Evolutionary conservation across 768 basidiomycete species (phyloP), one percentile per base, ranked within the genome.

Genomic region (Baorangia bicolor): DNA sequence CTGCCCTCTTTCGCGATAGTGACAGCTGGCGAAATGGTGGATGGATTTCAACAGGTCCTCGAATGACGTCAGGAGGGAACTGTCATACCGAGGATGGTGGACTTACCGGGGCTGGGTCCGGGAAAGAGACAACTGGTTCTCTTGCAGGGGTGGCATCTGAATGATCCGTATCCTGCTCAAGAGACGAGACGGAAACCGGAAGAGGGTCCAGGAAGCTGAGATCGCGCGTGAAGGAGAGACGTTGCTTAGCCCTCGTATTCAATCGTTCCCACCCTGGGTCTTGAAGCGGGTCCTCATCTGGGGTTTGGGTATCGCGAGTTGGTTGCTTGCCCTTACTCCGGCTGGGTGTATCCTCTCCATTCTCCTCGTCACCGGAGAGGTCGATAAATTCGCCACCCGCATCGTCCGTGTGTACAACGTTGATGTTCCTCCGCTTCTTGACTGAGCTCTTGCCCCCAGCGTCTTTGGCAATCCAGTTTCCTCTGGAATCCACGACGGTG

Each of bases 401-500:
- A 6, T 67, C 71, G 5, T 68, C 63, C 33, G 63, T 59, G 21
- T 16, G 64, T 28, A 53, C 42, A 37, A 25, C 52, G 49, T 40
- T 53, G 45, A 49, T 53, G 48, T 34, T 68, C 59, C 58, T 75
- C 53, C 74, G 75, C 62, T 63, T 72, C 61, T 71, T 74, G 63
- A 82, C 74, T 4, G 63, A 75, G 8, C 65, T 70, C 31, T 69
- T 66, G 2, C 88, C 87, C 18, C 80, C 86, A 2, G 87, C 87
- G 63, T 89, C 86, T 33, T 66, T 73, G 11, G 88, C 87, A 21
- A 87, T 78, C 83, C 85, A 87, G 56, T 86, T 85, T 13, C 81
- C 84, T 44, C 80, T 76, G 2, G 73, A 52, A 66, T 83, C 81
- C 49, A 75, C 73, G 4, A 78, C 68, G 14, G 75, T 68, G 41